Evolutionary conservation across 2,329 filamentous ascomycete species (phyloP).

Genomic region (Fusarium chaquense): DNA sequence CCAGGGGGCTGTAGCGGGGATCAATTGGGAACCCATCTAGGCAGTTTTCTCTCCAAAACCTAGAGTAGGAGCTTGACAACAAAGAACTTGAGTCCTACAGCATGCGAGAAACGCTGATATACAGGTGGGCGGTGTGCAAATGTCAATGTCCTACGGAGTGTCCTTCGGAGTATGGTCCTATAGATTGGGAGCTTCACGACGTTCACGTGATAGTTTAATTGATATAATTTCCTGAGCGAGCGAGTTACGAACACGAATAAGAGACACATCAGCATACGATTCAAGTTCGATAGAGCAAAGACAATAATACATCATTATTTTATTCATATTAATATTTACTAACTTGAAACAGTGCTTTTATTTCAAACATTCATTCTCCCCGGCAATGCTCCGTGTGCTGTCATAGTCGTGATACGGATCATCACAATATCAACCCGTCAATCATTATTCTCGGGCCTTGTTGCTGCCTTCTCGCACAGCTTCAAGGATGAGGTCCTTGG

Average conservation of each 20-base stretch:
- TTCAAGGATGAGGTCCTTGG: conserved; percentile 88
- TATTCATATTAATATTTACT: conserved; percentile 37
- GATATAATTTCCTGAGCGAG: conserved; percentile 27
- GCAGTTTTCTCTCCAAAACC: conserved; percentile 1
- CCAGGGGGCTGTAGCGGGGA: conserved; percentile 49
- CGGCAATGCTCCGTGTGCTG: conserved; percentile 26
- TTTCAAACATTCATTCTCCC: conserved; percentile 21
- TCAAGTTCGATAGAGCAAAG: neutral
- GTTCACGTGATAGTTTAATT: conserved; percentile 30
- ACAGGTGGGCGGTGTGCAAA: conserved; percentile 21
- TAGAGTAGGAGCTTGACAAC: neutral
- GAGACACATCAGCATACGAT: neutral
- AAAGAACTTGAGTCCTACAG: neutral
- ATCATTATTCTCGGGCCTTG: conserved; percentile 50
- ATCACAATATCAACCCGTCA: conserved; percentile 16
- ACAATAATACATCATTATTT: conserved; percentile 32
- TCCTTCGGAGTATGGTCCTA: neutral
- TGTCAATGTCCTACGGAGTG: neutral
- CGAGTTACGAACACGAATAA: conserved; percentile 39
- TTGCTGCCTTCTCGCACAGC: conserved; percentile 75
- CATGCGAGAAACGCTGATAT: neutral
- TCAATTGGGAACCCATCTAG: conserved; percentile 43
- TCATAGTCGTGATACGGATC: conserved; percentile 32
- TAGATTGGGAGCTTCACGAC: neutral
- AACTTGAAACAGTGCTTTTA: conserved; percentile 12